Percentiles rank a stretch among this genome's conserved stretches.
Evolutionary conservation across 176 grass and related monocot species (phyloP).

Genomic region (Oryza meyeriana): DNA sequence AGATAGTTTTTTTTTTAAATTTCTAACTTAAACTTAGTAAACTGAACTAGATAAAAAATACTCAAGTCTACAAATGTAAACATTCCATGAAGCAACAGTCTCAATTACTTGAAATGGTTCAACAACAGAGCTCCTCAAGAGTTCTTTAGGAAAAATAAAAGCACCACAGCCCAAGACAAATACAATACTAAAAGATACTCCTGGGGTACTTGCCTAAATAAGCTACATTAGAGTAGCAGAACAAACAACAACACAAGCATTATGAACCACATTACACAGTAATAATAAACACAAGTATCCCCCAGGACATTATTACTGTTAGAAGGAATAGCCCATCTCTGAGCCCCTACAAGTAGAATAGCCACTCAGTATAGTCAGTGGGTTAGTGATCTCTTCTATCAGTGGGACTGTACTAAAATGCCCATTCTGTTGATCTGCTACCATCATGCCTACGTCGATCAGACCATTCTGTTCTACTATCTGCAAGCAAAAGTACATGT

Average conservation of each 20-base stretch:
- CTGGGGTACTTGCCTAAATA: constrained; percentile 31
- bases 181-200: constrained; percentile 40
- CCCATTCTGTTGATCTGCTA: constrained; percentile 73
- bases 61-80: neutral
- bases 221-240: constrained; percentile 18
- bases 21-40: neutral
- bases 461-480: constrained; percentile 76
- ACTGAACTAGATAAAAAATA: neutral
- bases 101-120: constrained; percentile 14
- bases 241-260: constrained; percentile 33
- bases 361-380: constrained; percentile 81
- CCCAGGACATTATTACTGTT: constrained; percentile 48
- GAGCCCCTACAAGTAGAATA: constrained; percentile 83
- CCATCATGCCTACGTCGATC: constrained; percentile 51
- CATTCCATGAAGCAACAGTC: constrained; percentile 1
- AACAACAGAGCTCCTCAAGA: constrained; percentile 31
- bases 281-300: constrained; percentile 36
- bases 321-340: constrained; percentile 85
- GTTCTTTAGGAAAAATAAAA: constrained; percentile 35
- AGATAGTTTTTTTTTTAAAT: neutral
- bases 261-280: constrained; percentile 37
- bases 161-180: constrained; percentile 6
- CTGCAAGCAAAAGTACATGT: constrained; percentile 43
- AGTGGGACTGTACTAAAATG: constrained; percentile 80
- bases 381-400: constrained; percentile 69